Percentiles rank a stretch among this genome's conserved stretches.
Conservation (phyloP, 768 basidiomycete genomes). For the Boletus subparvulus region DNA sequence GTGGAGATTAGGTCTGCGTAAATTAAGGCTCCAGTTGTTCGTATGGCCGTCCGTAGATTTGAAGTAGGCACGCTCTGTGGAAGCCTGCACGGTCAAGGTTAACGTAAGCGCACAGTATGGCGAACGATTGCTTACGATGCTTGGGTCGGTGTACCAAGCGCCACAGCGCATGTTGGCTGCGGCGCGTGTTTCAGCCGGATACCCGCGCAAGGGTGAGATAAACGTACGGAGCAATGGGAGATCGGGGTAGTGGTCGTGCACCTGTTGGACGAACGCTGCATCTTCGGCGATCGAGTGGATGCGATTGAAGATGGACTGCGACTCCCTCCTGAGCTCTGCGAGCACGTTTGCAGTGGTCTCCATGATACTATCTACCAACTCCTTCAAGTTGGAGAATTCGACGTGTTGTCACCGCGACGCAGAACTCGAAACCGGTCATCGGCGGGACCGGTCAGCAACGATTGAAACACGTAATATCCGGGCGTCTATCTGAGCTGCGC, state of each 20-base stretch:
- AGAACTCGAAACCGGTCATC: neutral
- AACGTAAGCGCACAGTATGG: too few relatives aligned
- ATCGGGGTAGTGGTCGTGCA: constrained; percentile 46
- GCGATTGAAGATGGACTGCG: constrained; percentile 80
- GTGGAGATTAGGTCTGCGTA: constrained; percentile 82
- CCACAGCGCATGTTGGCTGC: constrained; percentile 92
- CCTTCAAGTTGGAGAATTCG: too few relatives aligned
- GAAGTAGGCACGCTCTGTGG: constrained; percentile 62
- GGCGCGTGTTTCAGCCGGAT: neutral
- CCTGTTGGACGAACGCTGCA: constrained; percentile 59
- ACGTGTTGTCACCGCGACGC: constrained; percentile 10
- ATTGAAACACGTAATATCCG: constrained; percentile 3
- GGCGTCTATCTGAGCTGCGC: neutral
- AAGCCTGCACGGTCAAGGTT: constrained; percentile 3
- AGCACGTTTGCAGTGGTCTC: constrained; percentile 32
- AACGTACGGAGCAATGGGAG: constrained; percentile 59
- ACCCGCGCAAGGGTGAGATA: neutral
- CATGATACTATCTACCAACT: neutral
- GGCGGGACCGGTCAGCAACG: neutral
- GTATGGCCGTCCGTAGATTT: constrained; percentile 91
- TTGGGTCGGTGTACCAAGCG: constrained; percentile 86
- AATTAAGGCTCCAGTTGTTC: constrained; percentile 81
- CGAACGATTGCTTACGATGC: constrained; percentile 41
- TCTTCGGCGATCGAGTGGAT: constrained; percentile 85
- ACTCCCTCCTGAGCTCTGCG: constrained; percentile 61